Base-by-base conservation (phyloP, 176 grass and related monocot genomes). In the Coix lacrymajobi region DNA sequence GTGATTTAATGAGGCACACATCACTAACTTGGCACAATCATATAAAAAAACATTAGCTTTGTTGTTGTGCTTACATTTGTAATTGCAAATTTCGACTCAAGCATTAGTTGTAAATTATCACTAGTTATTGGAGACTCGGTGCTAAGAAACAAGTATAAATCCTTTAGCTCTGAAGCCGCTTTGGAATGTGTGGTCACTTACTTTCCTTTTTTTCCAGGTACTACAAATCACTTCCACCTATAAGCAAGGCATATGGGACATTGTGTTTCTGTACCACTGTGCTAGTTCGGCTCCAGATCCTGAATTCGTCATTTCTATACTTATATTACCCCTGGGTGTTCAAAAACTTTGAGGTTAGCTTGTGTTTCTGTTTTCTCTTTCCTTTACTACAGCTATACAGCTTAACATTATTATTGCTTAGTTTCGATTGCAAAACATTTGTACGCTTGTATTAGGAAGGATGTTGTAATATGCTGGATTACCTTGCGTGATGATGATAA, bases 201-300 rank as follows among this genome's bases (percentile, higher is more conserved):
- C 20, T 82, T 82, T 70, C 26, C 64, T 81, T 41, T 52, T 52
- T 39, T 85, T 84, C 46, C 92, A 97, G 92, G 87, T 97, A 88
- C 88, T 97, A 97, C 84, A 92, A 94, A 64, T 94, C 94, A 30
- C 94, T 97, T 94, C 94, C 92, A 73, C 92, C 95, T 29, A 88
- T 97, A 82, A 89, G 90, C 78, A 97, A 94, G 90, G 92, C 95
- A 69, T 97, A 83, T 78, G 92, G 92, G 37, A 94, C 92, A 80
- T 66, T 87, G 60, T 97, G 95, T 86, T 85, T 97, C 79, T 73
- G 92, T 33, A 87, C 86, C 22, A 87, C 95, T 4, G 77, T 81
- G 25, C 77, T 85, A 12, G 75, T 61, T 68, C 80, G 85, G 66
- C 51, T 97, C 30, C 69, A 71, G 11, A 80, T 97, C 52, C 61